phyloP scores from a whole-genome alignment of 140 eudicot genomes.

The Flaveria floridana region DNA sequence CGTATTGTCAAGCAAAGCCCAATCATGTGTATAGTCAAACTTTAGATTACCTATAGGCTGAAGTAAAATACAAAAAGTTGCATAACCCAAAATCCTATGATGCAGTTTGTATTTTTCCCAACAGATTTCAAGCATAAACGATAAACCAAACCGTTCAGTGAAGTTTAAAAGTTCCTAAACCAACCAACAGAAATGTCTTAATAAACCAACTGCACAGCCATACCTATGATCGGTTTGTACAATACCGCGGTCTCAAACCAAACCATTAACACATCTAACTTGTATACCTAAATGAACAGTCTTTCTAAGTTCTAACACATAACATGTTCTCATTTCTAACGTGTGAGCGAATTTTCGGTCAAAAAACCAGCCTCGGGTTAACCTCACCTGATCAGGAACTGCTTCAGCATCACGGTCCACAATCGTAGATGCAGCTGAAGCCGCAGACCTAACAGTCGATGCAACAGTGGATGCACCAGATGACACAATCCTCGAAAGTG shows the following conservation, averaged over 20 bases:
- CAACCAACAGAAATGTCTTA: no score
- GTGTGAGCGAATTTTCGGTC: not conserved
- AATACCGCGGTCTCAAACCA: not conserved
- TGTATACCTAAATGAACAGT: not conserved
- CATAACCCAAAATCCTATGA: no score
- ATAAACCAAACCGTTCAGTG: not conserved
- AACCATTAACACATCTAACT: not conserved
- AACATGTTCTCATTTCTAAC: not conserved
- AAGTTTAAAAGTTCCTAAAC: no score
- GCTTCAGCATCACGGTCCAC: slow-evolving; percentile 64
- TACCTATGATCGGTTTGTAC: no score
- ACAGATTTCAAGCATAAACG: not conserved
- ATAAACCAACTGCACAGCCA: no score
- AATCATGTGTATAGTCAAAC: no score
- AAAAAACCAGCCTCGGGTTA: not conserved
- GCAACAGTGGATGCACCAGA: slow-evolving; percentile 87
- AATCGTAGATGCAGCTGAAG: slow-evolving; percentile 80
- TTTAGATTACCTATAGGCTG: no score
- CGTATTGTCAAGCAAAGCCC: not conserved
- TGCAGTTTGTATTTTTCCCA: no score
- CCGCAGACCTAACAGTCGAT: slow-evolving; percentile 77
- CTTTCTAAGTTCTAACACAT: slow-evolving; percentile 8
- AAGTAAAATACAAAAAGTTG: no score
- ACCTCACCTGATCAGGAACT: slow-evolving; percentile 62
- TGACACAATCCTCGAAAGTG: slow-evolving; percentile 72